Conservation (phyloP, 2,329 filamentous ascomycete species). For the Mycocentrospora acerina region DNA sequence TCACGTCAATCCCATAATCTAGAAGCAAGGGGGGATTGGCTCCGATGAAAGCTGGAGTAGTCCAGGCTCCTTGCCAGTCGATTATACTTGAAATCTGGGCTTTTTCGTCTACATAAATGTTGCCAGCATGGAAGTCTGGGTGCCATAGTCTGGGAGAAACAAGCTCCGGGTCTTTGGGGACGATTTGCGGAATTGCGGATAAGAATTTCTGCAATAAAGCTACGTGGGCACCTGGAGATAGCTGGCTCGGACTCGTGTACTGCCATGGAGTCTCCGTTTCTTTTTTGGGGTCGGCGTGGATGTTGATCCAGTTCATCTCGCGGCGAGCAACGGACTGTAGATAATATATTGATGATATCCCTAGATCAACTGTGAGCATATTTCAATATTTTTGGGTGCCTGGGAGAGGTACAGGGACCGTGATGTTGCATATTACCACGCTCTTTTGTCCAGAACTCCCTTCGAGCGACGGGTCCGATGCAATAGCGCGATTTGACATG, state of each 20-base stretch:
- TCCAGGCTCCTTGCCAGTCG: constrained; percentile 31
- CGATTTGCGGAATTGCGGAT: constrained; percentile 24
- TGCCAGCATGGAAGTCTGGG: constrained; percentile 31
- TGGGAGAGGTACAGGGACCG: constrained; percentile 23
- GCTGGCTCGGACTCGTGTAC: constrained; percentile 34
- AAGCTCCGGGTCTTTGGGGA: constrained; percentile 23
- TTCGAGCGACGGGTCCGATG: constrained; percentile 26
- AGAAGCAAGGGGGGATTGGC: constrained; percentile 27
- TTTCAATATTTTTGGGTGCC: neutral
- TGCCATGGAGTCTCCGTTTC: constrained; percentile 32
- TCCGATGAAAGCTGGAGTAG: constrained; percentile 22
- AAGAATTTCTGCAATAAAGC: constrained; percentile 21
- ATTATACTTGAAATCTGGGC: constrained; percentile 29
- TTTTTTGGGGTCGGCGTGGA: constrained; percentile 23
- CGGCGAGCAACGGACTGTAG: constrained; percentile 32
- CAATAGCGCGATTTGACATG: constrained; percentile 19
- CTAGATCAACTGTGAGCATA: constrained; percentile 14
- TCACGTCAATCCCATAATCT: constrained; percentile 27
- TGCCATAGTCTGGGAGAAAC: constrained; percentile 29
- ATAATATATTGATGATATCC: constrained; percentile 24
- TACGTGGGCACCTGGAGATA: constrained; percentile 21
- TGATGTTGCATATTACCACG: constrained; percentile 24
- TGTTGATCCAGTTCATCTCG: constrained; percentile 38
- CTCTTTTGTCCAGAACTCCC: constrained; percentile 26
- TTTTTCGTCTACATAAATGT: constrained; percentile 28